These are phyloP conservation scores for Chlorella sp. DNA, from an alignment of 139 green algal genomes.

Conservation along the genomic window DNA sequence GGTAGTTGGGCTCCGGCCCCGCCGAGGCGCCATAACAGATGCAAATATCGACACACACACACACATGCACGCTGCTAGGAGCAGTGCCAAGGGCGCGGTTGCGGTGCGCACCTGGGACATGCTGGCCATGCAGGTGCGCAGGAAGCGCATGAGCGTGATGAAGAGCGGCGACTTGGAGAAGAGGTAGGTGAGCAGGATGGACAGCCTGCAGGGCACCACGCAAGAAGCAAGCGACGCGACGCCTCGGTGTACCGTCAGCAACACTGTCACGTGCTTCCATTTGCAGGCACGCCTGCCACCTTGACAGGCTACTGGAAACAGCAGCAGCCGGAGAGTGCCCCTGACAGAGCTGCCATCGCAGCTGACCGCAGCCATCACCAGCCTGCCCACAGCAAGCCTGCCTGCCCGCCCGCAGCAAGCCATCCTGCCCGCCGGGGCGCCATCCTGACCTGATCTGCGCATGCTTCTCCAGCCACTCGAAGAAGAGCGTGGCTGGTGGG, in stretches of 20 bases:
- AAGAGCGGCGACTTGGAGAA: slow-evolving; percentile 67
- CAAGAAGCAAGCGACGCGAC: no score
- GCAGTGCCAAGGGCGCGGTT: no score
- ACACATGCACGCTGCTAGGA: no score
- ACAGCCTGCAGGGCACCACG: slow-evolving; percentile 45
- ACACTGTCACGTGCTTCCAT: no score
- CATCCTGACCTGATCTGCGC: slow-evolving; percentile 40
- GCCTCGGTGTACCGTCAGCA: no score
- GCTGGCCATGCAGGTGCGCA: slow-evolving; percentile 12
- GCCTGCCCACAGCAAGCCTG: neutral
- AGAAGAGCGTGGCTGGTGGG: slow-evolving; percentile 44
- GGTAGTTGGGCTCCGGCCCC: no score
- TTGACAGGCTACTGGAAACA: neutral
- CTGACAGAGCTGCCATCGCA: neutral
- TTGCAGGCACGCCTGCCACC: no score
- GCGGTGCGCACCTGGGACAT: slow-evolving; percentile 8
- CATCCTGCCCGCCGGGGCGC: no score
- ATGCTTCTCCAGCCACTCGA: slow-evolving; percentile 78
- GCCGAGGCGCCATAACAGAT: no score
- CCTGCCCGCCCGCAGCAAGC: no score
- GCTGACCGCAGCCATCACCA: neutral
- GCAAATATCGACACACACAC: no score
- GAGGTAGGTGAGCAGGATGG: slow-evolving; percentile 80
- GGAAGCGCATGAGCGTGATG: slow-evolving; percentile 38
- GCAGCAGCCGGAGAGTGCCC: neutral